Base-by-base conservation (phyloP, 352 stramenopile species). In the Phytophthora uliginosa region DNA sequence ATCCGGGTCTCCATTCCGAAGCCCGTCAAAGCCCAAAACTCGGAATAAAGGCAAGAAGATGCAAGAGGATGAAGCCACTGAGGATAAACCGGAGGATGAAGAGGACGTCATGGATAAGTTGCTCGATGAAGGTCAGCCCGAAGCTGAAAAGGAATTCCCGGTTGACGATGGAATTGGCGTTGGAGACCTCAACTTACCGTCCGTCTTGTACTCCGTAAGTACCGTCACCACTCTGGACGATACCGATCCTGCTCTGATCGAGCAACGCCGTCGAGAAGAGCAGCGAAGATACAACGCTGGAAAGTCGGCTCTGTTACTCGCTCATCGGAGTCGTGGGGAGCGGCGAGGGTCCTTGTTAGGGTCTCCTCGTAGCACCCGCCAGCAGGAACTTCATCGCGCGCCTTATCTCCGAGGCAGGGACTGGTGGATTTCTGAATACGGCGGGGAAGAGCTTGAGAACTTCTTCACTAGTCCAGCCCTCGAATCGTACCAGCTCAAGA, bases 381-480 rank as follows among this genome's bases (percentile, higher is more conserved):
- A 77, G 12, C 71, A 77, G 48, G 67, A 73, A 24, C 67, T 73
- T 1, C 73, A 74, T 57, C 71, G 57, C 9, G 69, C 67, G 0
- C 75, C 88, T 3, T 95, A 94, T 52, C 73, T 90, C 12, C 52
- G 69, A 17, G 88, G 86, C 0, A 74, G 88, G 20, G 88, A 93
- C 55, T 95, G 88, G 88, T 95, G 88, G 88, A 90, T 94, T 56
- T 78, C 64, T 15, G 66, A 94, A 28, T 71, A 82, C 24, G 77
- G 79, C 2, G 90, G 90, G 0, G 86, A 95, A 75, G 89, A 96
- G 60, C 83, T 97, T 4, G 91, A 97, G 54, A 74, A 89, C 1
- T 96, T 84, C 51, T 77, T 97, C 9, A 75, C 89, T 42, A 78
- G 63, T 2, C 87, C 82, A 54, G 89, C 91, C 1, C 79, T 97